A percentile compares a stretch with the other conserved stretches of the same genome.
These are phyloP conservation scores for Clarireedia homoeocarpa DNA, from an alignment of 2,329 filamentous ascomycete species.

Conservation along the genomic window DNA sequence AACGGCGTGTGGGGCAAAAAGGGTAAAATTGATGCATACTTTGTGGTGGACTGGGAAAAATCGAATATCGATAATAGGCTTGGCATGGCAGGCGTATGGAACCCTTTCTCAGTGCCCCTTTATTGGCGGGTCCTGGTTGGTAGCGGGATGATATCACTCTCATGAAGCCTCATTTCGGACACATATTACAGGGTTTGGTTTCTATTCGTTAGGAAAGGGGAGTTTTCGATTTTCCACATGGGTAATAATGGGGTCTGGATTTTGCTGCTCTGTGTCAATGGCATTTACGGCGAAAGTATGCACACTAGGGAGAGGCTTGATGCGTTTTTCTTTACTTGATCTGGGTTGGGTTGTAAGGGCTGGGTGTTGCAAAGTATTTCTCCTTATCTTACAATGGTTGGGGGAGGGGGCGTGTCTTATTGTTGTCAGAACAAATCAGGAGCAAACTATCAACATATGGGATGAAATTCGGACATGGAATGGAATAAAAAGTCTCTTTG, in stretches of 20 bases:
- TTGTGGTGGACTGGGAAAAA: conserved; percentile 5
- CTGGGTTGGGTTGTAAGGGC: background rate
- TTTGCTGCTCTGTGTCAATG: background rate
- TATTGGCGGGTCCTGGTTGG: conserved; percentile 7
- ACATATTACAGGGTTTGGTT: background rate
- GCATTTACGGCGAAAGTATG: background rate
- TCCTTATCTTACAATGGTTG: background rate
- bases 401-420: too few relatives aligned
- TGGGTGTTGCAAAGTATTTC: background rate
- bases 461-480: background rate
- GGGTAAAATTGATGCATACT: conserved; percentile 8
- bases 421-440: background rate
- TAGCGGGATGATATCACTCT: conserved; percentile 4
- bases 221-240: background rate
- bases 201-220: background rate
- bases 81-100: conserved; percentile 13
- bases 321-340: background rate
- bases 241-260: background rate
- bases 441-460: background rate
- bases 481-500: background rate
- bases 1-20: conserved; percentile 3
- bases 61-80: conserved; percentile 9
- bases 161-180: background rate
- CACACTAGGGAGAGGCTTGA: background rate
- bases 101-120: conserved; percentile 4